Evolutionary conservation across 306 rosid genomes (phyloP), one percentile per base, ranked within the genome.

Genomic region (Dalbergia oliveri): DNA sequence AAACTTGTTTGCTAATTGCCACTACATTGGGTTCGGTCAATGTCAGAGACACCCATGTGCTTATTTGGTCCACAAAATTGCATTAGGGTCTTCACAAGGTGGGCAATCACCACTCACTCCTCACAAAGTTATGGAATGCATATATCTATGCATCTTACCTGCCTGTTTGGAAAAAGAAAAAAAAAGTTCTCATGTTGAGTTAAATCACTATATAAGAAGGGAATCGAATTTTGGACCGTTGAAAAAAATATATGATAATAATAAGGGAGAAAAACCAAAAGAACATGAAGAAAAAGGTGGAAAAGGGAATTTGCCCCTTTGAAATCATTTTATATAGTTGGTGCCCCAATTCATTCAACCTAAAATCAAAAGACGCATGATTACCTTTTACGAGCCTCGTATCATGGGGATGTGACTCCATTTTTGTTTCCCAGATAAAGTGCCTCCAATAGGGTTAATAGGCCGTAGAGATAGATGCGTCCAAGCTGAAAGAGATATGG

Each of bases 401-500:
- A 78, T 85, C 78, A 81, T 81, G 86, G 83, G 72, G 83, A 85
- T 85, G 83, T 77, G 86, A 83, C 86, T 64, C 76, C 72, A 72
- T 78, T 72, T 26, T 78, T 61, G 57, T 58, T 78, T 64, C 70
- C 45, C 68, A 44, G 35, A 63, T 83, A 44, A 75, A 80, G 76
- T 59, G 49, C 37, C 85, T 65, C 73, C 45, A 73, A 35, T 77
- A 47, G 79, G 62, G 54, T 45, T 66, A 70, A 50, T 58, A 79
- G 79, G 11, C 65, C 39, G 31, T 74, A 37, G 54, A 80, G 69
- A 70, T 76, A 41, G 53, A 65, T 70, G 43, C 56, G 39, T 64
- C 66, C 21, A 69, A 39, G 41, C 4, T n/a, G 53, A 75, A 56
- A 75, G 45, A 43, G 69, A 82, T 44, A 43, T 50, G 6, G 8